phyloP scores from a whole-genome alignment of 2,329 filamentous ascomycete genomes.

The Paecilomyces dactylethromorphus region DNA sequence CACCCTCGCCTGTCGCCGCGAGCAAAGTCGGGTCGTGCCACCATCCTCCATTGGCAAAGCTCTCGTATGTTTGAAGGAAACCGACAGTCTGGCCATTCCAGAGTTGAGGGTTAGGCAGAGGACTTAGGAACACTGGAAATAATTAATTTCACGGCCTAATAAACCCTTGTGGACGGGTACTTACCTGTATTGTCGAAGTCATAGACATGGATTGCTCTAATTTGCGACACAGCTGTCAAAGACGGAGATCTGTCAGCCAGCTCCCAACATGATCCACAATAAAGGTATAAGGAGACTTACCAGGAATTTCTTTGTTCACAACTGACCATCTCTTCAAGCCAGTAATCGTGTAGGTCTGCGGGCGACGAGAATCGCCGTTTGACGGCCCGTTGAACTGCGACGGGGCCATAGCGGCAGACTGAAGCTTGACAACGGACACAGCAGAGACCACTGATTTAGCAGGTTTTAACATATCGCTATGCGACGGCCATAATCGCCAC shows the following conservation, averaged over 20 bases:
- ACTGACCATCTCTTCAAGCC: constrained; percentile 80
- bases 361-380: constrained; percentile 13
- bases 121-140: constrained; percentile 73
- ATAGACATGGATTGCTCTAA: constrained; percentile 83
- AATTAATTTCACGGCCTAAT: neutral
- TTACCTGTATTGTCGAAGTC: constrained; percentile 95
- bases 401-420: constrained; percentile 17
- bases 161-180: constrained; percentile 18
- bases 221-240: constrained; percentile 52
- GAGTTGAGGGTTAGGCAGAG: constrained; percentile 78
- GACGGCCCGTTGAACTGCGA: constrained; percentile 19
- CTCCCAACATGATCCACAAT: neutral
- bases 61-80: constrained; percentile 66
- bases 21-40: constrained; percentile 92
- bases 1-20: constrained; percentile 74
- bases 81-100: constrained; percentile 79
- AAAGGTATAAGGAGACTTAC: constrained; percentile 33
- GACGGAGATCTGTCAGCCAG: neutral
- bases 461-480: constrained; percentile 22
- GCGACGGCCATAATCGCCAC: neutral
- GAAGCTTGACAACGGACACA: constrained; percentile 15
- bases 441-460: constrained; percentile 29
- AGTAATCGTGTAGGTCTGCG: constrained; percentile 55
- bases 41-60: constrained; percentile 82
- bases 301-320: constrained; percentile 63